A percentile compares a stretch with the other conserved stretches of the same genome.
phyloP scores from a whole-genome alignment of 73 alveolate species.

The Paramecium pentaurelia region DNA sequence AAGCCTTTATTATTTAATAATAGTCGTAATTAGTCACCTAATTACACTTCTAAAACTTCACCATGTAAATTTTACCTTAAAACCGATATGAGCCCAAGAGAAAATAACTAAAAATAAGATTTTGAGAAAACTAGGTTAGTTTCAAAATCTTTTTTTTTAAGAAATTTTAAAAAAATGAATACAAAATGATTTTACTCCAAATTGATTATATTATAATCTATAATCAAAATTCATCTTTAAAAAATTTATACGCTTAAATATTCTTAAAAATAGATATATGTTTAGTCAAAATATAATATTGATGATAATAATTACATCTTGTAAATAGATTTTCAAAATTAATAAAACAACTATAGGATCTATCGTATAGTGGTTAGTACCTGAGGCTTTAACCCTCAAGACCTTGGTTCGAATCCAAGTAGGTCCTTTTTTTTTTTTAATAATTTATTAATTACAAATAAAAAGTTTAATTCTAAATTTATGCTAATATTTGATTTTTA shows the following conservation, averaged over 20 bases:
- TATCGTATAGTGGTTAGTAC: constrained; percentile 58
- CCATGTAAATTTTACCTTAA: background rate
- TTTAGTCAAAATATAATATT: too few relatives aligned
- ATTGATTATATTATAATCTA: background rate
- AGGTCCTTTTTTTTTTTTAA: constrained; percentile 33
- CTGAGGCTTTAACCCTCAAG: constrained; percentile 59
- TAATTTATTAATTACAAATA: background rate
- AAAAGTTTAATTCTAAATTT: too few relatives aligned
- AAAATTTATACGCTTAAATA: too few relatives aligned
- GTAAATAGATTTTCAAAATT: background rate
- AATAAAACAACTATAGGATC: background rate
- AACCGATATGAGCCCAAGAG: background rate
- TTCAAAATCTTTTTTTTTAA: background rate
- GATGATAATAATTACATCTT: too few relatives aligned
- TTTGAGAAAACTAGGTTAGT: background rate
- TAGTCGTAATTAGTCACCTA: background rate
- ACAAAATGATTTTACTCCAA: background rate
- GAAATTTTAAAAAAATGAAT: background rate
- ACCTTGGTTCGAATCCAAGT: constrained; percentile 60
- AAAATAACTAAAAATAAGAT: background rate
- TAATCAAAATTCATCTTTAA: too few relatives aligned
- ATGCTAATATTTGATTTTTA: too few relatives aligned
- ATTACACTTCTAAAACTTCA: background rate
- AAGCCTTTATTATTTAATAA: background rate
- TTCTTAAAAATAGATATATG: background rate